Percentiles rank a stretch among this genome's conserved stretches.
Evolutionary conservation across 2,329 filamentous ascomycete genomes (phyloP).

Genomic region (Phialophora chinensis): DNA sequence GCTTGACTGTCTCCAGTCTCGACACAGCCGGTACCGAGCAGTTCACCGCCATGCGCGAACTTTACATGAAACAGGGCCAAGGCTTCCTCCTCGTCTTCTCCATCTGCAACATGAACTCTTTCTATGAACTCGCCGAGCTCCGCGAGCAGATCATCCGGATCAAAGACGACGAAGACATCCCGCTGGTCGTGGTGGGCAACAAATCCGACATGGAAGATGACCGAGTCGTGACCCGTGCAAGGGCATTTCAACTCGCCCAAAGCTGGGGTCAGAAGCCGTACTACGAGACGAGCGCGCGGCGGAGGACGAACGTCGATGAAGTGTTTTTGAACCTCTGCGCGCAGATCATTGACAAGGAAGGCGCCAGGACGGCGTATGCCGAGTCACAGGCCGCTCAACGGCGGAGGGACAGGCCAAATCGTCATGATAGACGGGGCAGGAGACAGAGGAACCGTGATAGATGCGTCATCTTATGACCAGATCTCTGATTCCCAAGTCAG

Average conservation of each 20-base stretch:
- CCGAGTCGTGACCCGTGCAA: slow-evolving; percentile 75
- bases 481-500: neutral
- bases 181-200: slow-evolving; percentile 90
- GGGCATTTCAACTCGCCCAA: slow-evolving; percentile 84
- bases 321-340: slow-evolving; percentile 84
- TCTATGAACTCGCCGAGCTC: slow-evolving; percentile 78
- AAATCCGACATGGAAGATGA: slow-evolving; percentile 90
- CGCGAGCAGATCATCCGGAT: slow-evolving; percentile 90
- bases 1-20: slow-evolving; percentile 58
- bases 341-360: slow-evolving; percentile 78
- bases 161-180: slow-evolving; percentile 83
- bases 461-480: slow-evolving; percentile 39
- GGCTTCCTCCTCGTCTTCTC: slow-evolving; percentile 91
- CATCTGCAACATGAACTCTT: slow-evolving; percentile 83
- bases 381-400: slow-evolving; percentile 44
- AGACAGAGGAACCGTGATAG: slow-evolving; percentile 45
- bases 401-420: slow-evolving; percentile 46
- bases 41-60: slow-evolving; percentile 71
- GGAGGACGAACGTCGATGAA: slow-evolving; percentile 86
- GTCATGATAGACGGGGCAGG: slow-evolving; percentile 45
- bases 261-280: slow-evolving; percentile 86
- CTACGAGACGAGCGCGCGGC: slow-evolving; percentile 85
- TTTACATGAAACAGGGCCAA: slow-evolving; percentile 93
- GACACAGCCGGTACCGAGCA: slow-evolving; percentile 92
- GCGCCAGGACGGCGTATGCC: slow-evolving; percentile 46